Evolutionary conservation across 2,329 filamentous ascomycete genomes (phyloP).

Genomic region (Parastagonospora nodorum): DNA sequence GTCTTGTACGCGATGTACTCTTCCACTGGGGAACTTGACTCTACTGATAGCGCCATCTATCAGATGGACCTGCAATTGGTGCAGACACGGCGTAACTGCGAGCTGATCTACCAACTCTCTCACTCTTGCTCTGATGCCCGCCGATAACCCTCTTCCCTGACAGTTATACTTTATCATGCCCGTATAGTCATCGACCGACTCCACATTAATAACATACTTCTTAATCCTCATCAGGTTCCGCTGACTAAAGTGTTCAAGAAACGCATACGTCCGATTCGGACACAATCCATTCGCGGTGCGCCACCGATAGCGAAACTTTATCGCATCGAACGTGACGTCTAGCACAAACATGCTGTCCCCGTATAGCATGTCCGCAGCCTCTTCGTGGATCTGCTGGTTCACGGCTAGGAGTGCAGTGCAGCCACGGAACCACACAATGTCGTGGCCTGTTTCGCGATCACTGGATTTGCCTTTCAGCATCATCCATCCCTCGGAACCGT

Average conservation of each 20-base stretch:
- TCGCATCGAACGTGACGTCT: constrained; percentile 50
- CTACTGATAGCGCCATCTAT: constrained; percentile 36
- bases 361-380: constrained; percentile 54
- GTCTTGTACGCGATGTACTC: constrained; percentile 42
- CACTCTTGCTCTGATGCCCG: constrained; percentile 50
- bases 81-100: constrained; percentile 25
- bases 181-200: constrained; percentile 56
- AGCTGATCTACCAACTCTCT: constrained; percentile 48
- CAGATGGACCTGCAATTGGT: constrained; percentile 38
- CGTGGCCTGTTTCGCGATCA: constrained; percentile 37
- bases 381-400: constrained; percentile 50
- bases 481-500: constrained; percentile 32
- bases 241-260: constrained; percentile 50
- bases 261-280: constrained; percentile 47
- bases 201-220: constrained; percentile 51
- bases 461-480: constrained; percentile 31
- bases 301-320: constrained; percentile 53
- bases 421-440: constrained; percentile 52
- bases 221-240: constrained; percentile 50
- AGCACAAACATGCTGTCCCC: constrained; percentile 53
- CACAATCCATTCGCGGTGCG: constrained; percentile 49
- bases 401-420: constrained; percentile 47
- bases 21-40: constrained; percentile 33
- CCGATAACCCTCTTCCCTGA: constrained; percentile 50
- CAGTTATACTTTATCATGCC: constrained; percentile 60